These are phyloP conservation scores for Aspergillus sp. DNA, from an alignment of 2,329 filamentous ascomycete species.

Conservation along the genomic window DNA sequence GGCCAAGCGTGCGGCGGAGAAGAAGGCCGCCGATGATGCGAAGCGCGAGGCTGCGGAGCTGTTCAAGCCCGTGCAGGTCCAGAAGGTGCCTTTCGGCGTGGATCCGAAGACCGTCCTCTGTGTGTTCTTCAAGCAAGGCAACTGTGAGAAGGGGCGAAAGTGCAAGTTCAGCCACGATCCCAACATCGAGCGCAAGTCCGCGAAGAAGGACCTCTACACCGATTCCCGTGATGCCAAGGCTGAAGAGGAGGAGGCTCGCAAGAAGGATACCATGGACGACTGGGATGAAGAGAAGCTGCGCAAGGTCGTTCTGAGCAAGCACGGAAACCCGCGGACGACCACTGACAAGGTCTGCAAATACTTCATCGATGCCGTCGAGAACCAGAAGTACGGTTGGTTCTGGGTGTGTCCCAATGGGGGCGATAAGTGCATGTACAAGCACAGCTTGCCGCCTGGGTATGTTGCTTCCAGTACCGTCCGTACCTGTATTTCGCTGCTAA, in stretches of 20 bases:
- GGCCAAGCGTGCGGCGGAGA: conserved; percentile 73
- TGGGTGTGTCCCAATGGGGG: conserved; percentile 96
- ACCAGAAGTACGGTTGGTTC: conserved; percentile 99
- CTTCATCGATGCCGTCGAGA: conserved; percentile 96
- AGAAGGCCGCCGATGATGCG: conserved; percentile 83
- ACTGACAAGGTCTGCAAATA: conserved; percentile 99
- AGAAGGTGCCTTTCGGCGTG: conserved; percentile 96
- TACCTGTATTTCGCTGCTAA: conserved; percentile 4
- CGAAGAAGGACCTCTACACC: conserved; percentile 88
- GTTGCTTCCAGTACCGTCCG: conserved; percentile 34
- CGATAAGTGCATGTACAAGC: conserved; percentile 98
- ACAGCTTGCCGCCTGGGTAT: conserved; percentile 90
- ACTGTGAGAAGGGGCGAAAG: conserved; percentile 95
- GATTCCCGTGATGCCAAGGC: conserved; percentile 70
- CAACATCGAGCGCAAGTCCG: conserved; percentile 82
- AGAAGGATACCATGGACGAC: conserved; percentile 87
- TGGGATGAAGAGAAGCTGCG: conserved; percentile 98
- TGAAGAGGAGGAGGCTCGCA: conserved; percentile 68
- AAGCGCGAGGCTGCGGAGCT: conserved; percentile 76
- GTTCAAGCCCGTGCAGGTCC: conserved; percentile 89
- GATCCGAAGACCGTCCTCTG: conserved; percentile 97
- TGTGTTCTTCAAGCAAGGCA: conserved; percentile 94
- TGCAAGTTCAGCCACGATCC: conserved; percentile 98
- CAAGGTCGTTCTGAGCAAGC: conserved; percentile 89
- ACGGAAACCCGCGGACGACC: conserved; percentile 90